Percentiles rank a stretch among this genome's conserved stretches.
Evolutionary conservation across 78 protist species (phyloP).

Genomic region (Cavenderia fasciculata): DNA sequence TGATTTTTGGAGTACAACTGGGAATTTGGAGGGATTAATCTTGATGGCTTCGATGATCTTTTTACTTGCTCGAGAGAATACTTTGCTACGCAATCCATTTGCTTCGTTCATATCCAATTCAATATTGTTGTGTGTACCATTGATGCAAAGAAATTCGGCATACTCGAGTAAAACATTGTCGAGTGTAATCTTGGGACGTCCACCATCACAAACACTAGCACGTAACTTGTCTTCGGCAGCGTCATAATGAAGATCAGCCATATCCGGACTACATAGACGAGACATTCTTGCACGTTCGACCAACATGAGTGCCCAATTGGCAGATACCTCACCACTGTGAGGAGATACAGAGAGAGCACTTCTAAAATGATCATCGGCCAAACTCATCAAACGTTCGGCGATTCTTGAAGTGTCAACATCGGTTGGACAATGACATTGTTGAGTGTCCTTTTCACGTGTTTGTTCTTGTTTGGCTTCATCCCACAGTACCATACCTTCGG

Average conservation of each 20-base stretch:
- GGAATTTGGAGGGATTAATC: slow-evolving; percentile 65
- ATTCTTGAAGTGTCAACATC: slow-evolving; percentile 15
- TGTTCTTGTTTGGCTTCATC: slow-evolving; percentile 67
- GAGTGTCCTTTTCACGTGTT: slow-evolving; percentile 8
- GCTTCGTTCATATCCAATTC: slow-evolving; percentile 55
- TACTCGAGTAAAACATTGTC: slow-evolving; percentile 67
- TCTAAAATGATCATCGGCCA: slow-evolving; percentile 66
- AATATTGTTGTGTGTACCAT: slow-evolving; percentile 33
- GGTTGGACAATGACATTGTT: not conserved
- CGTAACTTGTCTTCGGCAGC: slow-evolving; percentile 64
- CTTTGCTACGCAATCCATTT: slow-evolving; percentile 40
- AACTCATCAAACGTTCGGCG: slow-evolving; percentile 42
- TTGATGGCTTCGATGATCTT: slow-evolving; percentile 29
- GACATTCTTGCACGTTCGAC: slow-evolving; percentile 64
- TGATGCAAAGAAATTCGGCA: slow-evolving; percentile 54
- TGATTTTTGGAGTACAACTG: slow-evolving; percentile 32
- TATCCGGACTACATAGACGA: slow-evolving; percentile 24
- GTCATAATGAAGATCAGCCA: slow-evolving; percentile 32
- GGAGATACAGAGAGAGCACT: slow-evolving; percentile 57
- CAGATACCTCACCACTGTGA: slow-evolving; percentile 46
- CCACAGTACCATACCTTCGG: slow-evolving; percentile 79
- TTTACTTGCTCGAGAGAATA: slow-evolving; percentile 33
- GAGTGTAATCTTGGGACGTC: slow-evolving; percentile 53
- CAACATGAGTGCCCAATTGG: slow-evolving; percentile 72
- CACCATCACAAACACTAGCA: slow-evolving; percentile 52